A percentile compares a stretch with the other conserved stretches of the same genome.
Evolutionary conservation across 352 stramenopile genomes (phyloP).

Genomic region (Phytophthora cryptogea): DNA sequence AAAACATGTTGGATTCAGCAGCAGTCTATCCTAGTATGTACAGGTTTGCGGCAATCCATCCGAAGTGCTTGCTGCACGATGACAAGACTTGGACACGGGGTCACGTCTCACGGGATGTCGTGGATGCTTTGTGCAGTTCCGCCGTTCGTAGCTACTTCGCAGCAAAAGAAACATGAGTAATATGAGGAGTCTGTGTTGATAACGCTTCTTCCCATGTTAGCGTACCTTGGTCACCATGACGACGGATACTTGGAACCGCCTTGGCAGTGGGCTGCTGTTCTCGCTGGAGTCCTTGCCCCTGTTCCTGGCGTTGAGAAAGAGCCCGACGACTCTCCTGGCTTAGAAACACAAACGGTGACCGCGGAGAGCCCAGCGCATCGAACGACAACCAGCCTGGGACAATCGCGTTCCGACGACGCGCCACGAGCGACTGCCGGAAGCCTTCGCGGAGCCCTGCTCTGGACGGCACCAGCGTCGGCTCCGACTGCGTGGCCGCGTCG

Average conservation of each 20-base stretch:
- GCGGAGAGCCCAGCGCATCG: slow-evolving; percentile 47
- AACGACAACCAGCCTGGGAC: slow-evolving; percentile 46
- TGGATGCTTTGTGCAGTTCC: slow-evolving; percentile 20
- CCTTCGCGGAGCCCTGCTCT: slow-evolving; percentile 21
- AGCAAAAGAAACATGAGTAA: slow-evolving; percentile 1
- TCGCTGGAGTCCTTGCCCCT: slow-evolving; percentile 22
- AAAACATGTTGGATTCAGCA: too few relatives aligned
- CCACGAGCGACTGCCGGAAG: slow-evolving; percentile 29
- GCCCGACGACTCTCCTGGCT: slow-evolving; percentile 37
- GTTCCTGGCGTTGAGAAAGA: slow-evolving; percentile 39
- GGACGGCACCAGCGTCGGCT: slow-evolving; percentile 3
- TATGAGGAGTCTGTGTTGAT: slow-evolving; percentile 15
- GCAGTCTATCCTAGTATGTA: slow-evolving; percentile 1
- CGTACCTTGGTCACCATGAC: slow-evolving; percentile 21
- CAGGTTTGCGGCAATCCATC: background rate
- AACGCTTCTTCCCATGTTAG: slow-evolving; percentile 4
- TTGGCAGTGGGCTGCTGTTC: slow-evolving; percentile 13
- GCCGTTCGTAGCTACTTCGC: slow-evolving; percentile 13
- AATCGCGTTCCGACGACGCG: slow-evolving; percentile 63
- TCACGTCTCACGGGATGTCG: slow-evolving; percentile 27
- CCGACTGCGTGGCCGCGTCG: slow-evolving; percentile 22
- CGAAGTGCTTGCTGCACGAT: background rate
- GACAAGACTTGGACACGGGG: slow-evolving; percentile 2
- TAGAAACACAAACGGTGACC: slow-evolving; percentile 45
- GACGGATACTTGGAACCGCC: slow-evolving; percentile 2